Base-by-base conservation (phyloP, 331 rosid species). In the Saraca asoca region DNA sequence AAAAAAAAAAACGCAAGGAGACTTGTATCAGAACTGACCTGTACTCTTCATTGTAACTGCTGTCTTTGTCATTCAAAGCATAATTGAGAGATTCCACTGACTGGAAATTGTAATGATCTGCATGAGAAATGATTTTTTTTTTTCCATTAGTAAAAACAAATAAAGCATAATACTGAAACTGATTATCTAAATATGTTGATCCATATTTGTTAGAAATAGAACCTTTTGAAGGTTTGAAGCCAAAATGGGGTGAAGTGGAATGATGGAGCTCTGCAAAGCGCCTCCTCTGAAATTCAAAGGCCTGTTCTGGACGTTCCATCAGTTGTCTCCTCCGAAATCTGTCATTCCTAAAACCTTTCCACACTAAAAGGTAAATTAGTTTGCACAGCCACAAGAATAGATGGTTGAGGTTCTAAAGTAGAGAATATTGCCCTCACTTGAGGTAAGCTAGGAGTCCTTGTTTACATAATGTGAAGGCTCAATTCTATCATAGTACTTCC, bases 401-500 rank as follows among this genome's bases (percentile, higher is more conserved):
- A n/a, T n/a, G n/a, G n/a, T n/a, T n/a, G n/a, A n/a, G n/a, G n/a
- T n/a, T n/a, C n/a, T n/a, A n/a, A n/a, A n/a, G 15, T 20, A 57
- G 18, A 69, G 34, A 50, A 52, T 14, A 42, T 51, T n/a, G n/a
- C 68, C 68, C 96, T 87, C 78, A 93, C 98, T 51, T 31, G 86
- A 73, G 51, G 64, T 67, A 63, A 81, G 66, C 56, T 86, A 88
- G 0, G 87, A 66, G n/a, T 90, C 90, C 68, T 74, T 39, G 44
- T 85, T 87, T 2, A 42, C 35, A 18, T 35, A 72, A 54, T 66
- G 74, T 0, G 82, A 71, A 53, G 88, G 78, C 39, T 90, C 90
- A 34, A 53, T 58, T 79, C 86, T 86, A 20, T 94, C 97, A 2
- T 55, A 51, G 76, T 74, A 57, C 80, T 75, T 93, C 84, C 98